Evolutionary conservation across 495 filamentous ascomycete species (phyloP), one percentile per base, ranked within the genome.

Genomic region (Talaromyces wortmannii): DNA sequence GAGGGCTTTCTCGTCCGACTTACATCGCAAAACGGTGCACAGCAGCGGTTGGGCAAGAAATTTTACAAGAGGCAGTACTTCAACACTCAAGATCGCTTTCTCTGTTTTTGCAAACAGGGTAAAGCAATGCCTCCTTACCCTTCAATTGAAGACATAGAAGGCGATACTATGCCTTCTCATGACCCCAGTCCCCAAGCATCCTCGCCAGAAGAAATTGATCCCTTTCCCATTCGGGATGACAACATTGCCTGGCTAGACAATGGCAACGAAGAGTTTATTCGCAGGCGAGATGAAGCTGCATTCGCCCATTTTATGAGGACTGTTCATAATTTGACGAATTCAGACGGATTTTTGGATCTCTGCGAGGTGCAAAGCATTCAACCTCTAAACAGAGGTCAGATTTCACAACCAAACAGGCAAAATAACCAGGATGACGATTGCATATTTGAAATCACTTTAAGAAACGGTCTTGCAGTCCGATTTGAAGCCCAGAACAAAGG

Each of bases 51-150:
- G 58, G 84, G 85, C 32, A 82, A 75, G 59, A 82, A 86, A 67
- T 86, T 87, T 57, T 86, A 76, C 66, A 90, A 89, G 59, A 76
- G 83, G 16, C 65, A 89, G 6, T 90, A 89, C 60, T 90, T 87
- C 59, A 82, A 81, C 46, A 82, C 80, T 2, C 83, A 89, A 55
- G 82, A 90, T 59, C 82, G 85, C 53, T 86, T 77, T 52, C 65
- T 90, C 17, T 76, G 84, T 43, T 90, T 88, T 68, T 82, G 78
- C 60, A 76, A 76, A 53, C 87, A 87, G 17, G 75, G 82, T n/a
- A 82, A 79, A 50, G 83, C 84, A 4, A 59, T 73, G 0, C 87
- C 87, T 23, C 87, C 87, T 8, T 72, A 83, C 13, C 86, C 86
- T n/a, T 86, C 86, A 10, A 78, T 51, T 15, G 11, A 17, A 13